Conservation (phyloP, 1,139 yeast genomes). For the Blastobotrys elegans region DNA sequence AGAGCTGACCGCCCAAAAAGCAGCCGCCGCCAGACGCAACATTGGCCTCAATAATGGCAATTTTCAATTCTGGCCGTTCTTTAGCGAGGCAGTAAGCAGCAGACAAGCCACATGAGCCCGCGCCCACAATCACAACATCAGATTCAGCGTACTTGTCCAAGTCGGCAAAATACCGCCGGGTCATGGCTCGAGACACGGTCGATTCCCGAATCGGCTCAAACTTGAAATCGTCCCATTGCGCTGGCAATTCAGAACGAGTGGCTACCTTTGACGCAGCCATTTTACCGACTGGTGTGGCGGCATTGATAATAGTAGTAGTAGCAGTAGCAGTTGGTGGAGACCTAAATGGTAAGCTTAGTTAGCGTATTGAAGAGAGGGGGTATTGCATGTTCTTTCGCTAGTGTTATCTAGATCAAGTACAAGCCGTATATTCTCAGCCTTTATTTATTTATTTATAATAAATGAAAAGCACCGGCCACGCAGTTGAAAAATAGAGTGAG, state of each 20-base stretch:
- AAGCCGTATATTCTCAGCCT: constrained; percentile 35
- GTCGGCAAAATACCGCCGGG: constrained; percentile 67
- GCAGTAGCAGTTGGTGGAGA: constrained; percentile 15
- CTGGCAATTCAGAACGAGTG: constrained; percentile 10
- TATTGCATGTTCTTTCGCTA: constrained; percentile 33
- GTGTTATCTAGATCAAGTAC: constrained; percentile 34
- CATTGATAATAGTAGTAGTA: neutral
- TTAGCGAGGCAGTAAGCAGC: constrained; percentile 71
- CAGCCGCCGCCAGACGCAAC: constrained; percentile 82
- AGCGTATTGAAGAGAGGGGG: constrained; percentile 10
- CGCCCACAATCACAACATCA: constrained; percentile 72
- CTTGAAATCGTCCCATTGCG: constrained; percentile 58
- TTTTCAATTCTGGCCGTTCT: constrained; percentile 70
- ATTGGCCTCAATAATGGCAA: constrained; percentile 69
- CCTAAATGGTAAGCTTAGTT: constrained; percentile 9
- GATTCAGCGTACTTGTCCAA: constrained; percentile 71
- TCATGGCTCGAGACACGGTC: constrained; percentile 81
- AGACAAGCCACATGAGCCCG: constrained; percentile 73
- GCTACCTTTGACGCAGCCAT: constrained; percentile 7
- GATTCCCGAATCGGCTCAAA: constrained; percentile 75
- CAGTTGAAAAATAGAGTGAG: constrained; percentile 5
- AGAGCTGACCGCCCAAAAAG: constrained; percentile 76
- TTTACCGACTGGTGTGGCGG: neutral
- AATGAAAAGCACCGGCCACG: constrained; percentile 28
- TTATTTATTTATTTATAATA: no score